Evolutionary conservation across 139 green algal species (phyloP), one percentile per base, ranked within the genome.

Genomic region (Haematococcus lacustris): DNA sequence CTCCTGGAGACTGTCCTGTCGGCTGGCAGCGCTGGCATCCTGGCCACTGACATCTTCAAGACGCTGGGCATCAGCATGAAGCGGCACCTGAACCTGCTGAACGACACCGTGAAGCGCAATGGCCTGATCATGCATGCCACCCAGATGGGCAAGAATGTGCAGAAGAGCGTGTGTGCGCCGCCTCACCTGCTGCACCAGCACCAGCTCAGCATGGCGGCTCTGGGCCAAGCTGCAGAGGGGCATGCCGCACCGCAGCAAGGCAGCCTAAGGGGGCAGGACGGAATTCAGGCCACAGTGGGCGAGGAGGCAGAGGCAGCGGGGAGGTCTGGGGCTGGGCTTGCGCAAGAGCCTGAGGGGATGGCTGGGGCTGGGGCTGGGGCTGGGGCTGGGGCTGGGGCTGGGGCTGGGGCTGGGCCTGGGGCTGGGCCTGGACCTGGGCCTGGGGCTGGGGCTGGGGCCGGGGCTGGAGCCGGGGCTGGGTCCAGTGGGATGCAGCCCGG

Each of bases 161-260:
- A 71, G 39, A 86, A 86, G 68, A 75, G 77, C 50, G 30, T 86
- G 28, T 66, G 67, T 28, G 77, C 81, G 21, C 81, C 81, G 0
- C 32, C 51, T 1, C 59, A 81, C 59, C 68, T 86, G 71, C 62
- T 83, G n/a, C 39, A 72, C 32, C 67, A 72, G 47, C 64, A 50
- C 43, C 3, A 37, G 3, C 47, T n/a, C n/a, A n/a, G n/a, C n/a
- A n/a, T n/a, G 47, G 13, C 47, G 13, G 21, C 47, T 13, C 21
- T 57, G 47, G 13, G 47, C 47, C 47, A 57, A 57, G 13, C 13
- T 21, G 21, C 13, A 13, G 47, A n/a, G 47, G 13, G 47, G 13
- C 47, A n/a, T 57, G 13, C 47, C 47, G 13, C 47, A 57, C 47
- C 13, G 47, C 47, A 57, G 47, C 47, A 57, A 21, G 13, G 21